phyloP scores from a whole-genome alignment of 2,329 filamentous ascomycete genomes.

The Colletotrichum sp. region DNA sequence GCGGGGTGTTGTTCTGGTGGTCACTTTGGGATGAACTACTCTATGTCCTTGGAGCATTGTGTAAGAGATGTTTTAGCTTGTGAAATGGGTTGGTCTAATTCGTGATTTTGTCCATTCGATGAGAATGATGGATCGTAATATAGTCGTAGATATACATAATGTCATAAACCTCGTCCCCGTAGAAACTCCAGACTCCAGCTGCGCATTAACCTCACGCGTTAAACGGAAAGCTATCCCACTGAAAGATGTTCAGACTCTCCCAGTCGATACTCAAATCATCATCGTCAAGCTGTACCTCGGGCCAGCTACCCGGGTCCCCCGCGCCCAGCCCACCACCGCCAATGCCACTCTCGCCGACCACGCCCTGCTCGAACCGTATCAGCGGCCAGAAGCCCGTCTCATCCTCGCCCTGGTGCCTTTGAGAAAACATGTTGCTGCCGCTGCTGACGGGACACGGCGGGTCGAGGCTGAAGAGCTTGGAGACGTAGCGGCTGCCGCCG shows the following conservation, averaged over 20 bases:
- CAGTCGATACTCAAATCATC: neutral
- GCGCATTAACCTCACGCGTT: neutral
- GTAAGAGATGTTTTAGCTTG: neutral
- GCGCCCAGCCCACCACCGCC: neutral
- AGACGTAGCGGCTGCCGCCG: slow-evolving; percentile 31
- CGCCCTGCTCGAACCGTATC: neutral
- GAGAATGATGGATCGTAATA: neutral
- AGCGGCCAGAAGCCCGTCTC: neutral
- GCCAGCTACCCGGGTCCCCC: neutral
- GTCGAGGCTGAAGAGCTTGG: slow-evolving; percentile 28
- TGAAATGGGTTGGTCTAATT: neutral
- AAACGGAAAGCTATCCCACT: neutral
- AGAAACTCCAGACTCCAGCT: neutral
- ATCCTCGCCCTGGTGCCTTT: neutral
- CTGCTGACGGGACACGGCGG: neutral
- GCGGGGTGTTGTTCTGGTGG: neutral
- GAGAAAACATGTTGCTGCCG: neutral
- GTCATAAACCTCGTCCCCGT: accelerated
- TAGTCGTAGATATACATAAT: neutral
- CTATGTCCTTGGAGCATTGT: neutral
- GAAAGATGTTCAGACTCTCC: neutral
- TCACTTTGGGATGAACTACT: neutral
- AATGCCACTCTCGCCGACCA: accelerated
- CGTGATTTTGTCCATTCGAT: neutral
- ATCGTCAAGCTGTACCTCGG: neutral